A percentile compares a stretch with the other conserved stretches of the same genome.
phyloP scores from a whole-genome alignment of 208 protist genomes.

The Leishmania gerbilli region DNA sequence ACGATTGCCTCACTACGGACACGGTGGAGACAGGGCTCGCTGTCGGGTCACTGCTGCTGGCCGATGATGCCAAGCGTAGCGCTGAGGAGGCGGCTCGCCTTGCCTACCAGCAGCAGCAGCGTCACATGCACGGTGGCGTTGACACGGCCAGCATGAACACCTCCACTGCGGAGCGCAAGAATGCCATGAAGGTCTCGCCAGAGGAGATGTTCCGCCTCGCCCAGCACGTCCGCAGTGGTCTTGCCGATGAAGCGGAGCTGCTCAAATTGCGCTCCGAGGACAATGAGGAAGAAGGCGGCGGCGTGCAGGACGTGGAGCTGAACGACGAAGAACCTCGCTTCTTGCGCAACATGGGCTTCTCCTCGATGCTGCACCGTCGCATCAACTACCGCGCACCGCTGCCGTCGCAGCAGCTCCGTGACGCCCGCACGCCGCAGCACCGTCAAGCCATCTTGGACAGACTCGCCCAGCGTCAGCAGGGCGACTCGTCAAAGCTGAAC shows the following conservation, averaged over 20 bases:
- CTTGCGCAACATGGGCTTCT: slow-evolving; percentile 60
- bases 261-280: slow-evolving; percentile 70
- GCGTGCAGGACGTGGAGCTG: slow-evolving; percentile 66
- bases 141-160: slow-evolving; percentile 42
- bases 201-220: slow-evolving; percentile 90
- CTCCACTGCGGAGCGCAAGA: slow-evolving; percentile 49
- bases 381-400: slow-evolving; percentile 85
- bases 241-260: slow-evolving; percentile 83
- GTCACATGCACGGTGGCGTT: slow-evolving; percentile 21
- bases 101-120: slow-evolving; percentile 43
- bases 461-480: slow-evolving; percentile 52
- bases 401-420: slow-evolving; percentile 79
- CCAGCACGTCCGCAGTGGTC: slow-evolving; percentile 79
- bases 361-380: slow-evolving; percentile 48
- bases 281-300: slow-evolving; percentile 49
- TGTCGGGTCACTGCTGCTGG: slow-evolving; percentile 69
- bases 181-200: slow-evolving; percentile 79
- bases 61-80: slow-evolving; percentile 45
- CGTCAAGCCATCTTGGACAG: slow-evolving; percentile 80
- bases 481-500: slow-evolving; percentile 58
- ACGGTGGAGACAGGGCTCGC: slow-evolving; percentile 48
- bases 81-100: slow-evolving; percentile 53
- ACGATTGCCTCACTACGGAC: slow-evolving; percentile 37
- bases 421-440: slow-evolving; percentile 78
- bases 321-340: slow-evolving; percentile 88